Evolutionary conservation across 2,329 filamentous ascomycete species (phyloP).

Genomic region (Colletotrichum noveboracense): DNA sequence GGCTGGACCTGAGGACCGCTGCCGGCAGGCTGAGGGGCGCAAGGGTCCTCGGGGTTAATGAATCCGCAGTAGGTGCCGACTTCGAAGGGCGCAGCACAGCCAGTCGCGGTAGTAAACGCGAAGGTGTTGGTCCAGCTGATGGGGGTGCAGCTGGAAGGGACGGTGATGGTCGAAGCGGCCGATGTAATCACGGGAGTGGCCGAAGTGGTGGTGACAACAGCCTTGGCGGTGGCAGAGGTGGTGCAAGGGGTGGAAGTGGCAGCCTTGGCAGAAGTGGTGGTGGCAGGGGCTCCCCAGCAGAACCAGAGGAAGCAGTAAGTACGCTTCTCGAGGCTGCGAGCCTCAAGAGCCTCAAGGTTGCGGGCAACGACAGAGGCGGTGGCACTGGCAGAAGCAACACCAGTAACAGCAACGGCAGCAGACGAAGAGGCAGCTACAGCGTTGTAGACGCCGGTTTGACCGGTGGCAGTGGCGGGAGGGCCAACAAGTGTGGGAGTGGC

Average conservation of each 20-base stretch:
- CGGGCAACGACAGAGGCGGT: background rate
- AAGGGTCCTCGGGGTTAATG: slow-evolving; percentile 17
- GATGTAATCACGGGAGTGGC: background rate
- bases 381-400: slow-evolving; percentile 5
- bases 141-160: slow-evolving; percentile 5
- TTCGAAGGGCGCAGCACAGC: background rate
- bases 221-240: background rate
- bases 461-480: background rate
- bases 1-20: background rate
- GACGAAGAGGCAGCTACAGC: background rate
- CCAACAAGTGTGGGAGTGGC: background rate
- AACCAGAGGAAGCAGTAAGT: background rate
- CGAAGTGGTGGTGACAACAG: background rate
- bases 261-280: background rate
- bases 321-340: background rate
- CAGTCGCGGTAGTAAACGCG: background rate
- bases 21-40: slow-evolving; percentile 5
- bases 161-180: background rate
- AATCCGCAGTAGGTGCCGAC: slow-evolving; percentile 16
- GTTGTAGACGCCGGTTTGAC: slow-evolving; percentile 6
- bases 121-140: slow-evolving; percentile 12
- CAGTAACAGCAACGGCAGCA: background rate
- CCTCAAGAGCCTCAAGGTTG: background rate
- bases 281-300: background rate
- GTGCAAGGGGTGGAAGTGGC: background rate